phyloP scores from a whole-genome alignment of 78 protist species.

The Dictyostelium firmibasis region DNA sequence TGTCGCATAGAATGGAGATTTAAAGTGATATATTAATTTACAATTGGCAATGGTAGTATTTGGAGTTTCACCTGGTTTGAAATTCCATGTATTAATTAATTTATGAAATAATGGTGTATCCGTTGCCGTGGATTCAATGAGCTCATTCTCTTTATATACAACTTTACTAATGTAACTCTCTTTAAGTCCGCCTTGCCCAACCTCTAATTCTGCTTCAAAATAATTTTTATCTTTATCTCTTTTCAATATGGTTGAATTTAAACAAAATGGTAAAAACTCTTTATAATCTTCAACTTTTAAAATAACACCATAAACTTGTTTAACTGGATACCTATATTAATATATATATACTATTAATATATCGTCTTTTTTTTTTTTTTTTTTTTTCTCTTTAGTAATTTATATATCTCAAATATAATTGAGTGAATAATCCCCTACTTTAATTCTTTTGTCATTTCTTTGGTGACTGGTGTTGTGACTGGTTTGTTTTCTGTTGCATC shows the following conservation, averaged over 20 bases:
- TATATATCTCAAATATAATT: too few species aligned
- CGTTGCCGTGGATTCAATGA: conserved; percentile 21
- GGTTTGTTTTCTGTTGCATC: not conserved
- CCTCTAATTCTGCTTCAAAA: conserved; percentile 72
- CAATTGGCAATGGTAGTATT: conserved; percentile 17
- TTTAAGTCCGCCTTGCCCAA: conserved; percentile 34
- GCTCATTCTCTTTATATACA: not conserved
- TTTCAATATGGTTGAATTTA: conserved; percentile 5
- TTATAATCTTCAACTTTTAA: conserved; percentile 23
- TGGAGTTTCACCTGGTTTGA: conserved; percentile 16
- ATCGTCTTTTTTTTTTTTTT: not conserved
- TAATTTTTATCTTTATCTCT: not conserved
- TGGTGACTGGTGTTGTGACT: not conserved
- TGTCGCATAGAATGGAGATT: conserved; percentile 24
- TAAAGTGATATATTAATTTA: conserved; percentile 41
- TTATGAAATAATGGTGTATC: conserved; percentile 15
- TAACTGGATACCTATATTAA: conserved; percentile 5
- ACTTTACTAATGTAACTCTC: conserved; percentile 44
- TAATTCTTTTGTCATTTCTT: not conserved
- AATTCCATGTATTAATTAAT: conserved; percentile 10
- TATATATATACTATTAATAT: not conserved
- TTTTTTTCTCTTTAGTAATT: too few species aligned
- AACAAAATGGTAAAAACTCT: conserved; percentile 66
- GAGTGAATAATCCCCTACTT: not conserved
- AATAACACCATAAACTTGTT: conserved; percentile 43